These are phyloP conservation scores for Phyllosticta ampelicida DNA, from an alignment of 2,329 filamentous ascomycete species.

Conservation along the genomic window DNA sequence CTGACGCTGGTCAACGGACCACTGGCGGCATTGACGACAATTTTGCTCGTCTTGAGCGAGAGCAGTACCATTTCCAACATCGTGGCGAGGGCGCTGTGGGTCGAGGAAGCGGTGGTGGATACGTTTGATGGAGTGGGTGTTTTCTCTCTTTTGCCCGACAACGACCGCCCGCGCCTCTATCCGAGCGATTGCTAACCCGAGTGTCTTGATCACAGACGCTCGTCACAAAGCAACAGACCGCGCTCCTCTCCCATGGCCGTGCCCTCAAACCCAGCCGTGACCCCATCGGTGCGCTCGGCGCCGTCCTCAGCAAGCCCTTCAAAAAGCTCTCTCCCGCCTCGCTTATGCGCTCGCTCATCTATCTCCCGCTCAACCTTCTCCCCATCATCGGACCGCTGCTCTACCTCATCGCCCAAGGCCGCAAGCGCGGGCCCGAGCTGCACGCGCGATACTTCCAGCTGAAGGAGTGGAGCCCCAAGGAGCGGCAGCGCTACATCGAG, in stretches of 20 bases:
- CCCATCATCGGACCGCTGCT: constrained; percentile 74
- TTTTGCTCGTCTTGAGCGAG: constrained; percentile 51
- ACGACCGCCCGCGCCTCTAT: neutral
- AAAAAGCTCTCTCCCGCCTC: constrained; percentile 44
- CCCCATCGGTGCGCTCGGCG: constrained; percentile 46
- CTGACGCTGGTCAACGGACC: constrained; percentile 79
- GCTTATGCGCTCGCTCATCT: constrained; percentile 69
- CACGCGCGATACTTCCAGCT: constrained; percentile 75
- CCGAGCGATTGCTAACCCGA: neutral
- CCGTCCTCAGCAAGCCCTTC: constrained; percentile 45
- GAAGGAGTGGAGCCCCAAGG: constrained; percentile 63
- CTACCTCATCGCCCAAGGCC: constrained; percentile 63
- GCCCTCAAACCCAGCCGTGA: constrained; percentile 51
- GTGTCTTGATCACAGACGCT: constrained; percentile 29
- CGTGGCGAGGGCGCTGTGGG: constrained; percentile 58
- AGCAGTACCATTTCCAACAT: constrained; percentile 40
- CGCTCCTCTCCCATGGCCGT: constrained; percentile 62
- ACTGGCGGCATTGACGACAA: constrained; percentile 61
- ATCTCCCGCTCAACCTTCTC: constrained; percentile 86
- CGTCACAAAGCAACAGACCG: constrained; percentile 42
- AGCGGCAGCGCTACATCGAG: constrained; percentile 58
- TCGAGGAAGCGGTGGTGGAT: constrained; percentile 74
- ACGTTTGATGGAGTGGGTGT: constrained; percentile 71
- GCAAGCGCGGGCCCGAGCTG: constrained; percentile 42
- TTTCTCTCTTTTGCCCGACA: neutral